These are phyloP conservation scores for Aspergillus indologenus DNA, from an alignment of 495 filamentous ascomycete genomes.

Conservation along the genomic window DNA sequence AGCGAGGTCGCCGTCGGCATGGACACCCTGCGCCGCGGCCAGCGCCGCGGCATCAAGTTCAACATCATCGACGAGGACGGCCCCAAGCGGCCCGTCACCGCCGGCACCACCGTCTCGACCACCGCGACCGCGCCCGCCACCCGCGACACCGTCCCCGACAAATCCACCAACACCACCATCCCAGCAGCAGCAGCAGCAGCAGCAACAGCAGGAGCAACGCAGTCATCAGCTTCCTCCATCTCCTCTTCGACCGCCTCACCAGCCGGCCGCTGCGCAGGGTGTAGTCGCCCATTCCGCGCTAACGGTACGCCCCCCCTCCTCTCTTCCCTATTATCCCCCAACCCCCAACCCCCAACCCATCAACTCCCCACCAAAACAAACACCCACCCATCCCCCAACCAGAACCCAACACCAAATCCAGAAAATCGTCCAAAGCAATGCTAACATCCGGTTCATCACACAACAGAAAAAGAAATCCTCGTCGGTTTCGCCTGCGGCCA, in stretches of 20 bases:
- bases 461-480: constrained; percentile 69
- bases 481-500: constrained; percentile 91
- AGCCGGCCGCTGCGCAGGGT: constrained; percentile 54
- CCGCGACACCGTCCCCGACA: constrained; percentile 19
- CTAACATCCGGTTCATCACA: neutral
- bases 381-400: neutral
- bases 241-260: constrained; percentile 12
- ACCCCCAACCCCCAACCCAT: neutral
- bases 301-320: constrained; percentile 40
- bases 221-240: constrained; percentile 2
- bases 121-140: constrained; percentile 8
- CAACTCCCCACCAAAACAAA: constrained; percentile 11
- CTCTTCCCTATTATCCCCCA: neutral
- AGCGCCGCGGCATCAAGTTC: constrained; percentile 82
- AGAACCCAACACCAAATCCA: neutral
- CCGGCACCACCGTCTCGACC: constrained; percentile 6
- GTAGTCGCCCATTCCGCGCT: constrained; percentile 54
- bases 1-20: constrained; percentile 84
- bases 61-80: constrained; percentile 57
- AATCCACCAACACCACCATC: constrained; percentile 11
- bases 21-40: constrained; percentile 70
- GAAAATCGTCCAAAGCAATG: too few species aligned
- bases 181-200: too few species aligned
- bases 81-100: neutral
- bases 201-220: too few species aligned